Conservation (phyloP, 169 alveolate species). For the Plasmodium coatneyi region DNA sequence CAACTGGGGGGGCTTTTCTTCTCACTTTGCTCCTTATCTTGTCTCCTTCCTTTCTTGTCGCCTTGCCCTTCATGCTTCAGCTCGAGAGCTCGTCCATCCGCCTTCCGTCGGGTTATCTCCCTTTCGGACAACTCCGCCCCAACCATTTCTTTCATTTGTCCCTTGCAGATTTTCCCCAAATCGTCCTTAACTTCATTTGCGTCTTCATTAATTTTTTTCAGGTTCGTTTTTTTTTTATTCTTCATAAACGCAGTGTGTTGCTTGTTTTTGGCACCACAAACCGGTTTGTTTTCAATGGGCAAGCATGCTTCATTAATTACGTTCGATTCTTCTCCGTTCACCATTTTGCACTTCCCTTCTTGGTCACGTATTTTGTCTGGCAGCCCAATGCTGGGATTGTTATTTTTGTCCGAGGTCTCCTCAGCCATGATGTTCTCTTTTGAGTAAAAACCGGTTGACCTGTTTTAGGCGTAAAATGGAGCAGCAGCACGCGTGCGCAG, state of each 20-base stretch:
- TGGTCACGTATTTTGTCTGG: background rate
- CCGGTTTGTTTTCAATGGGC: background rate
- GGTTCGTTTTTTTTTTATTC: slow-evolving; percentile 14
- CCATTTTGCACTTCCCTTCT: background rate
- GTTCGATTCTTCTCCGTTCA: background rate
- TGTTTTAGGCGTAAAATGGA: background rate
- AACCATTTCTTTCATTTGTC: background rate
- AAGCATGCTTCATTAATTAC: background rate
- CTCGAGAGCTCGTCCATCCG: background rate
- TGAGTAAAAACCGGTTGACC: background rate
- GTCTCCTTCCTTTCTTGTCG: background rate
- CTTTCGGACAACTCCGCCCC: background rate
- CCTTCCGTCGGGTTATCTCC: background rate
- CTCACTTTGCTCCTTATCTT: no score
- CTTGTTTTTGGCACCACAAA: background rate
- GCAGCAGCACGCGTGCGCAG: background rate
- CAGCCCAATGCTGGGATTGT: background rate
- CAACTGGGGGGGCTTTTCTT: background rate
- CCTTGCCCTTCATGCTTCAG: background rate
- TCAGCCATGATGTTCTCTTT: background rate
- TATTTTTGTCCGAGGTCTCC: background rate
- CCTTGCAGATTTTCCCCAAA: background rate
- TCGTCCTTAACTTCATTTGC: slow-evolving; percentile 1
- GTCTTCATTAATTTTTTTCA: background rate
- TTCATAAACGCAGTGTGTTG: background rate